Evolutionary conservation across 163 green algal genomes (phyloP).

Genomic region (Scenedesmus sp.): DNA sequence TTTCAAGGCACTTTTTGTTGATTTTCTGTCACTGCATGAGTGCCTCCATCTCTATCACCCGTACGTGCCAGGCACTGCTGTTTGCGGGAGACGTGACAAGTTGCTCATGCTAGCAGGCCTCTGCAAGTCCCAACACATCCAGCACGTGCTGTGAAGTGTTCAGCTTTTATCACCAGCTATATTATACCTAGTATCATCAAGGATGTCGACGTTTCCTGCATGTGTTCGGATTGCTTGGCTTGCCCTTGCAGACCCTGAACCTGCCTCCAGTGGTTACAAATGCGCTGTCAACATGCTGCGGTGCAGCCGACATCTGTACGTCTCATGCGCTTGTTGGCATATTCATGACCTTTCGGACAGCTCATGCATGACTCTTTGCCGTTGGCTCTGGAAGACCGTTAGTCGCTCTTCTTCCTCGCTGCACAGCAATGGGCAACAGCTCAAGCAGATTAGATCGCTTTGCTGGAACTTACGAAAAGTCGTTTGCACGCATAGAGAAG

Average conservation of each 20-base stretch:
- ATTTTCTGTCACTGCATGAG: neutral
- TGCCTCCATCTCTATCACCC: too few species aligned
- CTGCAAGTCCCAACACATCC: neutral
- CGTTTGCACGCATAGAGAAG: slow-evolving; percentile 60
- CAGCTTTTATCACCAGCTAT: too few species aligned
- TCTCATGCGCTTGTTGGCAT: neutral
- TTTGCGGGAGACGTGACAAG: neutral
- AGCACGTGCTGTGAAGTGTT: neutral
- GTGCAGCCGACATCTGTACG: neutral
- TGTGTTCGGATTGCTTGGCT: neutral
- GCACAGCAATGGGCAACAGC: slow-evolving; percentile 30
- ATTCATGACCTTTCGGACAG: neutral
- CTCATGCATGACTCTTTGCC: neutral
- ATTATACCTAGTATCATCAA: too few species aligned
- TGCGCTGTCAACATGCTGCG: neutral
- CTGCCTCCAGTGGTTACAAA: neutral
- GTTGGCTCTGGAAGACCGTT: neutral
- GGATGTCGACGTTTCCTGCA: too few species aligned
- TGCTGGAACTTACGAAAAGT: slow-evolving; percentile 63
- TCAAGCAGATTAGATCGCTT: slow-evolving; percentile 21
- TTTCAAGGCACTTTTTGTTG: neutral
- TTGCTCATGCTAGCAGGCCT: neutral
- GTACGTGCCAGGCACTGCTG: neutral
- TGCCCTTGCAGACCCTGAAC: neutral
- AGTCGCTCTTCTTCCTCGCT: neutral